A percentile compares a stretch with the other conserved stretches of the same genome.
phyloP scores from a whole-genome alignment of 139 green algal species.

The Chlamydomonas urium region DNA sequence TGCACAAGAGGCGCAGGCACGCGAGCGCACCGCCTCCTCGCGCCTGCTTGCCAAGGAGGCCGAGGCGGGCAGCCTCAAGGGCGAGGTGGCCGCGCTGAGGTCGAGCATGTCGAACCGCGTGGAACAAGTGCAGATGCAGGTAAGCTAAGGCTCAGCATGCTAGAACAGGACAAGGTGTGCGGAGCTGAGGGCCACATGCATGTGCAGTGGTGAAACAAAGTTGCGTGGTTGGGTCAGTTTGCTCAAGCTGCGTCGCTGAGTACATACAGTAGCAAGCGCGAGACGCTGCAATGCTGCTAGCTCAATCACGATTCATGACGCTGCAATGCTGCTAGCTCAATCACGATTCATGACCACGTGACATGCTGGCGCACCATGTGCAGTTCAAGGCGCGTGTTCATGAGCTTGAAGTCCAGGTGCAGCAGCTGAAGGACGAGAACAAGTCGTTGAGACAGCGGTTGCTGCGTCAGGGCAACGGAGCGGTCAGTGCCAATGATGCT shows the following conservation, averaged over 20 bases:
- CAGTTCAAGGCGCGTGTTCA: conserved; percentile 14
- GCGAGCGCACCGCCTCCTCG: not conserved
- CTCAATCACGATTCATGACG: no score
- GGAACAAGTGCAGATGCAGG: conserved; percentile 6
- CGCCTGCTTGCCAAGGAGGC: conserved; percentile 7
- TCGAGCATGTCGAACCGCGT: not conserved
- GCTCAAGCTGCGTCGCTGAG: no score
- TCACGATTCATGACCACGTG: no score
- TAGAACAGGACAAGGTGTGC: not conserved
- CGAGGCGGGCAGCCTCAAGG: conserved; percentile 11
- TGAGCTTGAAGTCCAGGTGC: conserved; percentile 8
- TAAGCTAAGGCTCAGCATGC: not conserved
- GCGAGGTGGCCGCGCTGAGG: not conserved
- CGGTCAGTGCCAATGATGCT: no score
- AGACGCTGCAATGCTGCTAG: no score
- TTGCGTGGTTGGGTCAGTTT: no score
- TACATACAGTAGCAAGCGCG: no score
- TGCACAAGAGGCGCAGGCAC: not conserved
- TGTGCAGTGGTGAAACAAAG: no score
- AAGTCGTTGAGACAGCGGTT: conserved; percentile 5
- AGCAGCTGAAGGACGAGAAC: conserved; percentile 15
- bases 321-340: no score
- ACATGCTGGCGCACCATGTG: no score
- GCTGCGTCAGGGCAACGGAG: no score
- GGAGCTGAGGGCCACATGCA: not conserved